phyloP scores from a whole-genome alignment of 192 early-diverging fungal species.

The Podila epicladia region DNA sequence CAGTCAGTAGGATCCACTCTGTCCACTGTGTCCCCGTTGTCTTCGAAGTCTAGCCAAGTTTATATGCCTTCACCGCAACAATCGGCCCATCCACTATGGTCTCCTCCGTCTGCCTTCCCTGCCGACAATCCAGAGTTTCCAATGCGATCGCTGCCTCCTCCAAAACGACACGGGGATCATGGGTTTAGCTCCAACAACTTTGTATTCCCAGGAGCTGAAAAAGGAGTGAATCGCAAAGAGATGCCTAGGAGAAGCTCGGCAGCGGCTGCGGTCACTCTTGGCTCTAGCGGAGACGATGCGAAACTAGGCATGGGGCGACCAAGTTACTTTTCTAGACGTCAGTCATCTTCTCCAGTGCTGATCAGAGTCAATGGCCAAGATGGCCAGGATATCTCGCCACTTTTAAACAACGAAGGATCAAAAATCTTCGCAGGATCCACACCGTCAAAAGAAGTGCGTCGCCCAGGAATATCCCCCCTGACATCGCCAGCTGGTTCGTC shows the following conservation, averaged over 20 bases:
- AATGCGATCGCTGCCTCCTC: constrained; percentile 25
- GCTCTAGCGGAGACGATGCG: neutral
- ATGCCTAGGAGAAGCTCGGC: constrained; percentile 35
- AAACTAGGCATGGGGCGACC: constrained; percentile 11
- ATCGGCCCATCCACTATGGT: neutral
- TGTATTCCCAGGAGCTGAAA: neutral
- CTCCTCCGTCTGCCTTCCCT: neutral
- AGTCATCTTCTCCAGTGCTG: constrained; percentile 42
- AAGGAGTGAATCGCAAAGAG: neutral
- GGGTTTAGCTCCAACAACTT: neutral
- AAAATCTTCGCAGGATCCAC: constrained; percentile 22
- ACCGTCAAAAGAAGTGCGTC: constrained; percentile 14
- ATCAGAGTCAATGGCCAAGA: constrained; percentile 40
- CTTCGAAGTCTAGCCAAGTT: neutral
- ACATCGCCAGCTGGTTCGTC: neutral
- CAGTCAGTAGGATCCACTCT: neutral
- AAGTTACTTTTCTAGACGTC: constrained; percentile 13
- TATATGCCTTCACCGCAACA: neutral
- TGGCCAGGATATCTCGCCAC: constrained; percentile 34
- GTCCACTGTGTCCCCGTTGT: neutral
- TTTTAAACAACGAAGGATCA: constrained; percentile 4
- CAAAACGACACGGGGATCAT: constrained; percentile 17
- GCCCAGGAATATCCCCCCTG: constrained; percentile 2
- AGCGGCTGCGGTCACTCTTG: constrained; percentile 14
- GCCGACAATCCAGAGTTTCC: neutral